These are phyloP conservation scores for Picea sitchensis DNA, from an alignment of 75 land plant genomes.

Conservation along the genomic window DNA sequence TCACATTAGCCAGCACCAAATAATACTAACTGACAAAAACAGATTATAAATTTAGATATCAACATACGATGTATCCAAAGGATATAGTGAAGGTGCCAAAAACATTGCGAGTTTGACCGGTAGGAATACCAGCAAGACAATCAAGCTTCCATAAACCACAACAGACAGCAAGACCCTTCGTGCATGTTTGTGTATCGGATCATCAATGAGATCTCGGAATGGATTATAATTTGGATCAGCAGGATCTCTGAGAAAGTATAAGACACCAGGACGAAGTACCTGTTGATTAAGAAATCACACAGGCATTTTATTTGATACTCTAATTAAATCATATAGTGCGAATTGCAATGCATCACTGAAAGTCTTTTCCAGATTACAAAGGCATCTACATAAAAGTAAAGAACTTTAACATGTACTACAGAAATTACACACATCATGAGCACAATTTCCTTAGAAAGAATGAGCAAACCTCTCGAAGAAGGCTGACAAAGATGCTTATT, in stretches of 20 bases:
- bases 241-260: slow-evolving; percentile 94
- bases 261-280: slow-evolving; percentile 90
- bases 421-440: background rate
- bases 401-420: background rate
- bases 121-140: slow-evolving; percentile 92
- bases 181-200: slow-evolving; percentile 98
- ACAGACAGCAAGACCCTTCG: slow-evolving; percentile 93
- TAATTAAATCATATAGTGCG: background rate
- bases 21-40: slow-evolving; percentile 3
- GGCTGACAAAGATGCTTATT: slow-evolving; percentile 96
- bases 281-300: slow-evolving; percentile 20
- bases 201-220: slow-evolving; percentile 97
- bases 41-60: background rate
- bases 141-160: slow-evolving; percentile 97
- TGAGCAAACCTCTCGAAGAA: slow-evolving; percentile 83
- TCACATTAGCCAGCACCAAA: background rate
- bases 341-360: background rate
- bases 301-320: background rate
- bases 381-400: background rate
- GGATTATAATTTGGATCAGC: slow-evolving; percentile 99
- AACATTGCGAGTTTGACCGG: slow-evolving; percentile 94
- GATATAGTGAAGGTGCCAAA: slow-evolving; percentile 81
- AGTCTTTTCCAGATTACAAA: background rate
- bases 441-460: background rate
- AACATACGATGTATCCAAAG: slow-evolving; percentile 84